Evolutionary conservation across 306 rosid species (phyloP).

Genomic region (Medicago lupulina): DNA sequence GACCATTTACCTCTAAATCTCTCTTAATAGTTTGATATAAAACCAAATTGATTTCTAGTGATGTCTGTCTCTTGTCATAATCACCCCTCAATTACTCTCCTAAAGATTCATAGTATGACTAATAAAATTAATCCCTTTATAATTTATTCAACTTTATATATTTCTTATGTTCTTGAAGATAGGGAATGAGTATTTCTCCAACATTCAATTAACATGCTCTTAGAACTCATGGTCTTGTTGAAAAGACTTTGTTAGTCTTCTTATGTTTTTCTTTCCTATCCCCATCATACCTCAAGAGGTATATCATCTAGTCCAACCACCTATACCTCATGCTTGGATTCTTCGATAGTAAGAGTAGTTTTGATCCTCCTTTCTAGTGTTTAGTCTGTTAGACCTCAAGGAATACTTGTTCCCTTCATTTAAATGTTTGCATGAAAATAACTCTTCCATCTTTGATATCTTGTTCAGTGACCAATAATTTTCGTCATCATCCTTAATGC

Average conservation of each 20-base stretch:
- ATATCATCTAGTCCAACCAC: constrained; percentile 1
- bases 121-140: background rate
- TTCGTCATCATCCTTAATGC: background rate
- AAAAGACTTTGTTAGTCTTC: background rate
- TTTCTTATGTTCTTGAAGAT: background rate
- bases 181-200: background rate
- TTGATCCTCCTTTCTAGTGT: background rate
- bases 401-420: background rate
- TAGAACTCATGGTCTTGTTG: background rate
- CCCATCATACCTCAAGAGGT: background rate
- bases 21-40: constrained; percentile 3
- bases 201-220: background rate
- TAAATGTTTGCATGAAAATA: background rate
- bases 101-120: background rate
- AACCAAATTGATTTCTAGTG: background rate
- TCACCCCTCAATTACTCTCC: background rate
- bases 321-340: background rate
- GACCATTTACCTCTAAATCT: background rate
- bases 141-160: background rate
- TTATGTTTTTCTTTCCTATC: background rate
- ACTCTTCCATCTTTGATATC: background rate
- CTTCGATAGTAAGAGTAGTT: background rate
- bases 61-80: background rate
- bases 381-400: constrained; percentile 3
- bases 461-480: background rate